Evolutionary conservation across 1,284 basidiomycete genomes (phyloP).

Genomic region (Coniferiporia sulphurascens): DNA sequence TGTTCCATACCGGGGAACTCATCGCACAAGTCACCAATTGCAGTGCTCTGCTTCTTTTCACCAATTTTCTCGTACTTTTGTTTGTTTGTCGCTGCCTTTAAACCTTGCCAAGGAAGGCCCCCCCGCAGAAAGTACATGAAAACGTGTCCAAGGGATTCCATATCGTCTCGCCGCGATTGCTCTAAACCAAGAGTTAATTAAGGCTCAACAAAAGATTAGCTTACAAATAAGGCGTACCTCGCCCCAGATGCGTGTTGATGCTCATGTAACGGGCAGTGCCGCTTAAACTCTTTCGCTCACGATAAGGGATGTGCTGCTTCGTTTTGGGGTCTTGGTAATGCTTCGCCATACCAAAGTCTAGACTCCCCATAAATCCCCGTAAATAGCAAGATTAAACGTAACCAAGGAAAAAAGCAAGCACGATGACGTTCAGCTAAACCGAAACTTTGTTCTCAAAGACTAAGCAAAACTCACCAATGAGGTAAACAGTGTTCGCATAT

Average conservation of each 20-base stretch:
- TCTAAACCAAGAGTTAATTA: conserved; percentile 31
- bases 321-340: conserved; percentile 99
- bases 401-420: neutral
- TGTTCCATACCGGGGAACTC: conserved; percentile 82
- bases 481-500: conserved; percentile 85
- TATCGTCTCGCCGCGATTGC: conserved; percentile 85
- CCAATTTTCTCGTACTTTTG: conserved; percentile 98
- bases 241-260: conserved; percentile 96
- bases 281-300: conserved; percentile 96
- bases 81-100: conserved; percentile 95
- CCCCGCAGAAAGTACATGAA: conserved; percentile 98
- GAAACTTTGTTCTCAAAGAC: neutral
- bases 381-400: neutral
- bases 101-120: conserved; percentile 91
- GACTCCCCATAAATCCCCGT: conserved; percentile 18
- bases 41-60: conserved; percentile 95
- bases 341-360: conserved; percentile 98
- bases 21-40: conserved; percentile 91
- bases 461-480: conserved; percentile 62
- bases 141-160: conserved; percentile 93
- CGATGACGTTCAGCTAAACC: conserved; percentile 6
- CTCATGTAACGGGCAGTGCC: conserved; percentile 99
- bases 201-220: neutral
- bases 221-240: conserved; percentile 49
- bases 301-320: conserved; percentile 95